Base-by-base conservation (phyloP, 306 rosid genomes). In the Fragaria nilgerrensis region DNA sequence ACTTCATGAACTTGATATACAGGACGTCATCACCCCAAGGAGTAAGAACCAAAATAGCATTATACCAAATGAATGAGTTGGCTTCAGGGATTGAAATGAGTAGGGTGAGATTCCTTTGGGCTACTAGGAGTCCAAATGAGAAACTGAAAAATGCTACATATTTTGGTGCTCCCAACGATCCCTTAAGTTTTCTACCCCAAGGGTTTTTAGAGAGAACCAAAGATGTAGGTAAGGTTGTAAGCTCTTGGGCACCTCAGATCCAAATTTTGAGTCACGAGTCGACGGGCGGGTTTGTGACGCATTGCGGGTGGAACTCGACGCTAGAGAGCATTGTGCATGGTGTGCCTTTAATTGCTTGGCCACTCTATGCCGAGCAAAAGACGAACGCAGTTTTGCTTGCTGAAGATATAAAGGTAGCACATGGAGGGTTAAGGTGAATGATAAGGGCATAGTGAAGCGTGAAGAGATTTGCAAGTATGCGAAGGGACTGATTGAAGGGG, bases 271-370 rank as follows among this genome's bases (percentile, higher is more conserved):
- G 27, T 25, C 1, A 25, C 27, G 27, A 1, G 20, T 69, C 62
- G 2, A 77, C 70, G 2, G 20, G 75, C 3, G 75, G 75, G 16
- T 56, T 77, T 11, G 6, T 77, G 59, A 77, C 39, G 0, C 80
- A 70, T n/a, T 77, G 50, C 1, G 70, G 81, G 49, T 77, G 75
- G 81, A 77, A 77, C 13, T 77, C 75, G 6, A 58, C 44, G 1
- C 37, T 69, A 0, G 70, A 77, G 49, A 77, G 81, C 39, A 59
- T 80, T 10, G 37, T 68, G 9, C 9, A 69, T 61, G 80, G 79
- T 7, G 76, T 80, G 73, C 68, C 76, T 11, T 3, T 75, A 25
- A 80, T 80, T 69, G 80, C 80, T 6, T 80, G 80, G 84, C 80
- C 79, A 0, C 75, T 75, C 14, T 80, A 39, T 20, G 76, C 76